phyloP scores from a whole-genome alignment of 139 green algal species.

The Edaphochlamys debaryana region DNA sequence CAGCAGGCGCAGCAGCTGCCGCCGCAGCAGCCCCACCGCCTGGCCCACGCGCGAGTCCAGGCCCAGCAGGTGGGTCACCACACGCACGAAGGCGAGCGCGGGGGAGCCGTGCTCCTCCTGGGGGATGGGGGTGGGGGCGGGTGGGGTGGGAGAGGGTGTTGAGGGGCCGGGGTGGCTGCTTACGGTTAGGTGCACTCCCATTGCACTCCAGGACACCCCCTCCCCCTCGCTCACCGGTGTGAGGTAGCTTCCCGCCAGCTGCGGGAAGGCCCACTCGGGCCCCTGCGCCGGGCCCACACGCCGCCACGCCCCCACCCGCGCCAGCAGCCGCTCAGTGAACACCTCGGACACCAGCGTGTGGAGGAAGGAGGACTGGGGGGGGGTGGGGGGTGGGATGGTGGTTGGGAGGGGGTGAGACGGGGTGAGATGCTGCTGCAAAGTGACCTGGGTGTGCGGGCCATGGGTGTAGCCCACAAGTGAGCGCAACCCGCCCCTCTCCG shows the following conservation, averaged over 20 bases:
- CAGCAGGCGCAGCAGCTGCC: constrained; percentile 85
- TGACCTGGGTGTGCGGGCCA: too few species aligned
- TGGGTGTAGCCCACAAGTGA: too few species aligned
- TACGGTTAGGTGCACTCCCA: too few species aligned
- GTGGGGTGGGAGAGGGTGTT: not conserved
- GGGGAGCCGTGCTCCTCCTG: constrained; percentile 80
- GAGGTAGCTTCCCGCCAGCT: constrained; percentile 84
- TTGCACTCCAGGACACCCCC: too few species aligned
- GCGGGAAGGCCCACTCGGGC: constrained; percentile 73
- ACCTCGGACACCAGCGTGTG: constrained; percentile 52
- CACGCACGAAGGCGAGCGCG: constrained; percentile 87
- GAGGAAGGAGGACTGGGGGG: constrained; percentile 53
- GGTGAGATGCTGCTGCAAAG: too few species aligned
- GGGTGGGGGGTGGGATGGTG: not conserved
- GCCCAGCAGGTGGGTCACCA: constrained; percentile 76
- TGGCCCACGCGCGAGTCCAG: constrained; percentile 75
- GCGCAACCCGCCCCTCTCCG: too few species aligned
- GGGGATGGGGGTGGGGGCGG: not conserved
- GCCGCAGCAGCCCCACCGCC: constrained; percentile 75
- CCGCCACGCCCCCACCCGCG: constrained; percentile 4
- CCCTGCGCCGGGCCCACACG: not conserved
- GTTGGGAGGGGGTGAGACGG: not conserved
- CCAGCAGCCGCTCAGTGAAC: constrained; percentile 81
- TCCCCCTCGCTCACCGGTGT: constrained; percentile 54
- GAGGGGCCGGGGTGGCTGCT: not conserved